Evolutionary conservation across 1,284 basidiomycete genomes (phyloP).

Genomic region (Coniophora puteana): DNA sequence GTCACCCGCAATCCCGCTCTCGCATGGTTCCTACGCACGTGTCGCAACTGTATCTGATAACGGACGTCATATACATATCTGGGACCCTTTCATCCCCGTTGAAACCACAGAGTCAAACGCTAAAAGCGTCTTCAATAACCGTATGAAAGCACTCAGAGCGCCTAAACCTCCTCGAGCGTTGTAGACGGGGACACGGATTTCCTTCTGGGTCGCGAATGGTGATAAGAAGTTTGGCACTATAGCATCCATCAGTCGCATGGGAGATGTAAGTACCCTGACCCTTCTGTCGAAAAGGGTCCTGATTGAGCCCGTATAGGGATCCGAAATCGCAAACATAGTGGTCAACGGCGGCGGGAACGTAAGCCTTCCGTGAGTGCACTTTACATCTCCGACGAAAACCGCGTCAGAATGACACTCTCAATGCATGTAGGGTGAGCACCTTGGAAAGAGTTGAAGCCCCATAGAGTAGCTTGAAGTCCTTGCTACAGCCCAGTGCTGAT

Average conservation of each 20-base stretch:
- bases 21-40: no score
- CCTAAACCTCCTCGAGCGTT: no score
- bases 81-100: no score
- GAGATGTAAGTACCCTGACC: slow-evolving; percentile 43
- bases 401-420: slow-evolving; percentile 12
- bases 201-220: slow-evolving; percentile 56
- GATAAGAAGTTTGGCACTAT: slow-evolving; percentile 56
- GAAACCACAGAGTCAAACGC: no score
- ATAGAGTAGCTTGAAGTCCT: slow-evolving; percentile 23
- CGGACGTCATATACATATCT: no score
- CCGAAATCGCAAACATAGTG: slow-evolving; percentile 49
- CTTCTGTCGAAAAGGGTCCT: slow-evolving; percentile 4
- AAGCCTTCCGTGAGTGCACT: slow-evolving; percentile 52
- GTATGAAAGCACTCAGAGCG: no score
- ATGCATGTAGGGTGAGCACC: slow-evolving; percentile 41
- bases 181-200: slow-evolving; percentile 63
- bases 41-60: no score
- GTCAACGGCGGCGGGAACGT: slow-evolving; percentile 42
- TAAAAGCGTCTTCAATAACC: no score
- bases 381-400: slow-evolving; percentile 8
- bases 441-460: slow-evolving; percentile 48
- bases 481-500: no score
- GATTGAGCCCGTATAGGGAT: slow-evolving; percentile 41
- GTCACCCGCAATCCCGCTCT: no score
- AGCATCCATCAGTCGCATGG: slow-evolving; percentile 38